Conservation (phyloP, 176 grass and related monocot species). For the Urochloa ruziziensis region DNA sequence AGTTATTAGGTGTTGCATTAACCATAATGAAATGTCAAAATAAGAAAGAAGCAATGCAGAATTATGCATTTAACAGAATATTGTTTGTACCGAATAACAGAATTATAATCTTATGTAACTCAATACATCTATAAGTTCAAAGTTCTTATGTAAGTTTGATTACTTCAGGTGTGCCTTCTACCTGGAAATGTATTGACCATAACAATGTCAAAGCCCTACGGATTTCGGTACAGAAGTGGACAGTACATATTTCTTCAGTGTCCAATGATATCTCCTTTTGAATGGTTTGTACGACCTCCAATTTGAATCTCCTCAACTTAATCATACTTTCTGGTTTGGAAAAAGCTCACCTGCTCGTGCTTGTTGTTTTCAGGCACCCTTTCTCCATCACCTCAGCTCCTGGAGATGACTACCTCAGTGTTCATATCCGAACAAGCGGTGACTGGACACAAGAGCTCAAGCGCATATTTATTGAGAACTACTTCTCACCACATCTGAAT, state of each 20-base stretch:
- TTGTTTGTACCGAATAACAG: background rate
- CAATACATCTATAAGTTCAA: background rate
- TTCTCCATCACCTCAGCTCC: slow-evolving; percentile 99
- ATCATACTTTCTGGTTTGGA: background rate
- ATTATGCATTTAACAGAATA: background rate
- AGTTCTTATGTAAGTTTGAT: slow-evolving; percentile 31
- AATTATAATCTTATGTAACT: slow-evolving; percentile 5
- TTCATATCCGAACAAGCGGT: slow-evolving; percentile 88
- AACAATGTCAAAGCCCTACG: slow-evolving; percentile 96
- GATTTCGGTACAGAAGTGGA: slow-evolving; percentile 96
- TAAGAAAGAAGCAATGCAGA: background rate
- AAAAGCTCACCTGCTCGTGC: slow-evolving; percentile 19
- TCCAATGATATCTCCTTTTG: slow-evolving; percentile 86
- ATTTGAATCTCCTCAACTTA: background rate
- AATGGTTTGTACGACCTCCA: slow-evolving; percentile 55
- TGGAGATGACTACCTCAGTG: slow-evolving; percentile 91
- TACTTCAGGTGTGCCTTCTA: slow-evolving; percentile 70
- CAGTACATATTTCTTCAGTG: slow-evolving; percentile 99
- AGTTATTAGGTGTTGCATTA: background rate
- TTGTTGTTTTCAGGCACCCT: slow-evolving; percentile 68
- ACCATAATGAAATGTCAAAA: background rate
- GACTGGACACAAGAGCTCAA: slow-evolving; percentile 99
- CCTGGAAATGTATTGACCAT: slow-evolving; percentile 93
- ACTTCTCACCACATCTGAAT: slow-evolving; percentile 62
- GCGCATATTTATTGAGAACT: slow-evolving; percentile 79